Base-by-base conservation (phyloP, 2,329 filamentous ascomycete genomes). In the Claviceps pazoutovae region DNA sequence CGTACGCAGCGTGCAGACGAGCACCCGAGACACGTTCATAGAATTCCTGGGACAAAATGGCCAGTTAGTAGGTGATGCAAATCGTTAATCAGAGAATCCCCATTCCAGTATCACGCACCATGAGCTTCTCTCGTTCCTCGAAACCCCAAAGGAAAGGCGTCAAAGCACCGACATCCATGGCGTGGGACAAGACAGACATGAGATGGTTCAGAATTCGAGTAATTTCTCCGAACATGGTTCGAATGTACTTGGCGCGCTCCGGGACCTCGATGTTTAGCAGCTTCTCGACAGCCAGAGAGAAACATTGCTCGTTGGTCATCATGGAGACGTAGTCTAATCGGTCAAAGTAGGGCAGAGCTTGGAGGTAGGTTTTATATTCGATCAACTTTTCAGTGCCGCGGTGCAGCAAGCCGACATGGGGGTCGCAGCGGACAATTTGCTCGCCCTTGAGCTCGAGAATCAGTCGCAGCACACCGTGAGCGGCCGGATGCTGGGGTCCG, bases 281-380 rank as follows among this genome's bases (percentile, higher is more conserved):
- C 78, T 98, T 98, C 79, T 98, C 93, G 52, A 97, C 91, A 19
- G 89, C 93, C 59, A 98, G 79, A 39, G 89, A 82, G 71, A 88
- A 98, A 66, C 89, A 95, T 73, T 98, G 93, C 78, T 98, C 93
- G 71, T 98, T 98, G 64, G 93, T 98, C 93, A 98, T 98, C 94
- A 98, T 98, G 64, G 89, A 96, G 61, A 96, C 90, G 71, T 98
- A 98, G 72, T 98, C 93, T 69, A 98, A 78, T 61, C 93, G 88
- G 73, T 98, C 93, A 68, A 98, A 98, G 76, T 98, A 98, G 52
- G 93, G 93, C 66, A 98, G 76, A 53, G 93, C 93, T 76, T 98
- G 93, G 65, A 97, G 80, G 67, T 98, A 98, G 61, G 91, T 95
- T 79, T 95, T 96, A 80, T 98, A 98, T 78, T 98, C 93, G 72